A percentile compares a stretch with the other conserved stretches of the same genome.
Evolutionary conservation across 139 green algal species (phyloP).

Genomic region (Haematococcus sp.): DNA sequence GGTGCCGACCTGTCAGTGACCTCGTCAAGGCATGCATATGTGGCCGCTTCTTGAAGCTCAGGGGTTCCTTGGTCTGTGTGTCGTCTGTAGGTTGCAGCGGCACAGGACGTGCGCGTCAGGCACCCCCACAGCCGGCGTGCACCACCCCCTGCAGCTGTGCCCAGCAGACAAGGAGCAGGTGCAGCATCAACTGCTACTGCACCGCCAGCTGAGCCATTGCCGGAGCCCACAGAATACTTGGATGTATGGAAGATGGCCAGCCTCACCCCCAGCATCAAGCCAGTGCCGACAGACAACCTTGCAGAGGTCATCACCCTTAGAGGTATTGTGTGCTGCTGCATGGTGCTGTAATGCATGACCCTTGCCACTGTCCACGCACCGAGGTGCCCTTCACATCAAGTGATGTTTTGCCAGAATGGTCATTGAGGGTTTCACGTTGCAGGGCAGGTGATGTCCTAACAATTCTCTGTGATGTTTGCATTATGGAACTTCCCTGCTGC

Average conservation of each 20-base stretch:
- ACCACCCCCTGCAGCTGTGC: no score
- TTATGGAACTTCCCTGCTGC: not conserved
- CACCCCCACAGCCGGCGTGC: not conserved
- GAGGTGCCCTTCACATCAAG: no score
- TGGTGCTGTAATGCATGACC: not conserved
- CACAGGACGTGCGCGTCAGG: not conserved
- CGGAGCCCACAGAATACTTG: not conserved
- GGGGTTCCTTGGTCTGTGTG: no score
- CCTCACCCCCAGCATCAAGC: constrained; percentile 17
- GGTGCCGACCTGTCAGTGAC: no score
- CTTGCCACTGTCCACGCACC: no score
- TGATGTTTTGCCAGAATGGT: no score
- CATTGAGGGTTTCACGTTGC: not conserved
- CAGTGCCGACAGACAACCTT: not conserved
- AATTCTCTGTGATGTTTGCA: not conserved
- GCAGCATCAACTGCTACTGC: not conserved
- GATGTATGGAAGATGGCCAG: not conserved
- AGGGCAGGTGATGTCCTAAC: not conserved
- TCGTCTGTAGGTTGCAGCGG: no score
- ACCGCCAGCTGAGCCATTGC: not conserved
- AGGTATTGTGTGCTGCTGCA: constrained; percentile 1
- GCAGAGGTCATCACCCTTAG: constrained; percentile 23
- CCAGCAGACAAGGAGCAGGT: not conserved
- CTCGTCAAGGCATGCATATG: no score
- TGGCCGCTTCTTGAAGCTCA: no score